phyloP scores from a whole-genome alignment of 2,329 filamentous ascomycete species.

The Alternaria atra region DNA sequence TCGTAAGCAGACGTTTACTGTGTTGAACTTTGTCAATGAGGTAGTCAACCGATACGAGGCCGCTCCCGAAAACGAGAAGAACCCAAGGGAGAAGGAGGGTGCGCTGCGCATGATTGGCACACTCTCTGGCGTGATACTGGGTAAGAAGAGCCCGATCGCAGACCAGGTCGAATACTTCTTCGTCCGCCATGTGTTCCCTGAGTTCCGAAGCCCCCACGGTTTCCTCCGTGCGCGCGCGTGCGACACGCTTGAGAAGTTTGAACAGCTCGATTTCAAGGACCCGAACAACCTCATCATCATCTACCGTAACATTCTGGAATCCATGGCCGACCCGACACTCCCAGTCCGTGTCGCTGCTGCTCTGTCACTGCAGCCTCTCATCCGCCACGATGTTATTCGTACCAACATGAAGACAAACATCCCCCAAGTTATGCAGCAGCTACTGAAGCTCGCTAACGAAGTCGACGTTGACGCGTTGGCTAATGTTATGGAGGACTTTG shows the following conservation, averaged over 20 bases:
- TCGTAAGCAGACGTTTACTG: slow-evolving; percentile 94
- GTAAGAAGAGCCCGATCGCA: slow-evolving; percentile 98
- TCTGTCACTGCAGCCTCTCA: slow-evolving; percentile 91
- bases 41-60: slow-evolving; percentile 93
- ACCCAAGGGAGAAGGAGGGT: slow-evolving; percentile 94
- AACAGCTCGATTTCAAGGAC: slow-evolving; percentile 96
- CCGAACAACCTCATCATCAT: slow-evolving; percentile 94
- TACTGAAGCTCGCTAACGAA: slow-evolving; percentile 96
- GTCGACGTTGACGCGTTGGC: slow-evolving; percentile 96
- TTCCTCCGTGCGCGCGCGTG: slow-evolving; percentile 94
- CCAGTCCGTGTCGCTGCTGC: slow-evolving; percentile 95
- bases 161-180: slow-evolving; percentile 99
- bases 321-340: slow-evolving; percentile 92
- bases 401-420: slow-evolving; percentile 98
- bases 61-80: slow-evolving; percentile 86
- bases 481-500: slow-evolving; percentile 99
- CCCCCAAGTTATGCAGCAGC: slow-evolving; percentile 98
- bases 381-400: slow-evolving; percentile 92
- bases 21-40: slow-evolving; percentile 93
- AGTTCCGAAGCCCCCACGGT: slow-evolving; percentile 91
- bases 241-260: slow-evolving; percentile 97
- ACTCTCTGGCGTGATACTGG: slow-evolving; percentile 88
- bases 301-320: slow-evolving; percentile 95
- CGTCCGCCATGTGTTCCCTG: slow-evolving; percentile 96
- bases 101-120: slow-evolving; percentile 97